phyloP scores from a whole-genome alignment of 441 rosid species.

The Bocquillonia castaneifolia region DNA sequence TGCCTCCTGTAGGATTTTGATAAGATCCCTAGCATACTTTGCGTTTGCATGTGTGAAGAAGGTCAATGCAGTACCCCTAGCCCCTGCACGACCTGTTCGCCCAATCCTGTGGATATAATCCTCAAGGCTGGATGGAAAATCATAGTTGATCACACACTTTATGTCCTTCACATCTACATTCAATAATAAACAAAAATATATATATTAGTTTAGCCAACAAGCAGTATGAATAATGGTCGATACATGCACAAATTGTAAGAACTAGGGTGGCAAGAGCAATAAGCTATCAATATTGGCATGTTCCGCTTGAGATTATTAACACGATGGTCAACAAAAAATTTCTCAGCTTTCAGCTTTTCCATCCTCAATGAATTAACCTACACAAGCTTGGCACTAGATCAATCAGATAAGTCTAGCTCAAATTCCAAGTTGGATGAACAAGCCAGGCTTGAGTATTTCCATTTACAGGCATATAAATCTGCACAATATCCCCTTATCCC shows the following conservation, averaged over 20 bases:
- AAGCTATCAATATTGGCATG: slow-evolving; percentile 5
- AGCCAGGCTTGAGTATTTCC: slow-evolving; percentile 2
- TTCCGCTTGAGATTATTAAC: background rate
- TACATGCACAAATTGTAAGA: background rate
- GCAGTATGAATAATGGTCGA: background rate
- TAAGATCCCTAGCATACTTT: slow-evolving; percentile 74
- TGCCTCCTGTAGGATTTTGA: slow-evolving; percentile 85
- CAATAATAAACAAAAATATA: slow-evolving; percentile 16
- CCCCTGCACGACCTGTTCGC: slow-evolving; percentile 97
- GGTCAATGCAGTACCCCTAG: slow-evolving; percentile 83
- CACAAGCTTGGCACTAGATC: slow-evolving; percentile 7
- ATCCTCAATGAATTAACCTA: background rate
- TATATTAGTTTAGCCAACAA: slow-evolving; percentile 16
- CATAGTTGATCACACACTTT: slow-evolving; percentile 93
- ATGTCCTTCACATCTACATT: slow-evolving; percentile 97
- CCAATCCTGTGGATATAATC: slow-evolving; percentile 98
- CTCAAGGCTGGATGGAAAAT: slow-evolving; percentile 85
- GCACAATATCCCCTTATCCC: slow-evolving; percentile 71
- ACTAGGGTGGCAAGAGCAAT: slow-evolving; percentile 4
- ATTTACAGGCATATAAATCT: slow-evolving; percentile 22
- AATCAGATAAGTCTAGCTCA: slow-evolving; percentile 1
- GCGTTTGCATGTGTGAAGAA: slow-evolving; percentile 82
- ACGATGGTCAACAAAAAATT: slow-evolving; percentile 1
- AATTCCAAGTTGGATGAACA: background rate
- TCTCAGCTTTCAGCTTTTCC: slow-evolving; percentile 5